These are phyloP conservation scores for Macrolepiota dolichaula DNA, from an alignment of 768 basidiomycete species.

Conservation along the genomic window DNA sequence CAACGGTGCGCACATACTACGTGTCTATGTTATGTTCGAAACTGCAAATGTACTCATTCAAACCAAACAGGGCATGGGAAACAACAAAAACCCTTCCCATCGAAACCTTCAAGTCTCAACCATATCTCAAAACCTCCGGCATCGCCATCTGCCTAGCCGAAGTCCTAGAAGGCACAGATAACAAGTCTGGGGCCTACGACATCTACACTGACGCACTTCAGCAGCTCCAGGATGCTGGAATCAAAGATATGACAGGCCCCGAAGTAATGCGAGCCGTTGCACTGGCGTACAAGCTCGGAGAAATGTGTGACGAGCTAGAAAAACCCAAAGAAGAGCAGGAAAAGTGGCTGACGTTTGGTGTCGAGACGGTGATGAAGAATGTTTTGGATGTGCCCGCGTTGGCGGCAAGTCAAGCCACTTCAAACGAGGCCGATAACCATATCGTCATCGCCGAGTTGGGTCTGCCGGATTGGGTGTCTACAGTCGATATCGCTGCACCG, in stretches of 20 bases:
- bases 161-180: slow-evolving; percentile 43
- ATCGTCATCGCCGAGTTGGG: slow-evolving; percentile 47
- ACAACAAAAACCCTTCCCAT: slow-evolving; percentile 44
- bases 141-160: slow-evolving; percentile 61
- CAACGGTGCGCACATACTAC: slow-evolving; percentile 38
- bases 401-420: neutral
- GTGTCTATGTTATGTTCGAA: neutral
- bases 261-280: slow-evolving; percentile 18
- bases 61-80: slow-evolving; percentile 9
- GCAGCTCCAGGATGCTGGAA: slow-evolving; percentile 25
- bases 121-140: slow-evolving; percentile 66
- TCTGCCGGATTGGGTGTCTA: slow-evolving; percentile 58
- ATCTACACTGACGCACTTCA: slow-evolving; percentile 34
- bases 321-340: slow-evolving; percentile 37
- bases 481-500: slow-evolving; percentile 61
- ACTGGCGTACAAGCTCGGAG: slow-evolving; percentile 36
- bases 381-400: slow-evolving; percentile 22
- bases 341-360: slow-evolving; percentile 37
- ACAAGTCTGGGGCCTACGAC: slow-evolving; percentile 33
- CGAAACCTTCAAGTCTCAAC: slow-evolving; percentile 35
- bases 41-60: slow-evolving; percentile 11
- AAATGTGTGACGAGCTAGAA: slow-evolving; percentile 31
- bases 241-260: slow-evolving; percentile 12
- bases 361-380: slow-evolving; percentile 38
- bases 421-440: slow-evolving; percentile 16